Percentiles rank a stretch among this genome's conserved stretches.
Conservation (phyloP, 2,329 filamentous ascomycete genomes). For the Aspergillus neotritici region DNA sequence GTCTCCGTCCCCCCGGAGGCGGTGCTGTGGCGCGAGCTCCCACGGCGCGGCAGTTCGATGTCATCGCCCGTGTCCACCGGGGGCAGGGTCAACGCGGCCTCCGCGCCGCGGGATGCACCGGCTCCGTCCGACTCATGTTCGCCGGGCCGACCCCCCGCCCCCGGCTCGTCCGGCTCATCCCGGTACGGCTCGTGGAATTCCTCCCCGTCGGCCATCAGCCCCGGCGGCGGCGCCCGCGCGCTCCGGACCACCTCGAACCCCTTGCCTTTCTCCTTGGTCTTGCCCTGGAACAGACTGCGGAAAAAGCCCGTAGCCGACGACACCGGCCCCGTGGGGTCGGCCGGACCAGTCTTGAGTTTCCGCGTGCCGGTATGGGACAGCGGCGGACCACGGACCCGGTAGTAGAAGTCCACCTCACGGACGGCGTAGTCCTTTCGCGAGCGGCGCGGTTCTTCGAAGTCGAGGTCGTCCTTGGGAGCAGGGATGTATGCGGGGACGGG, state of each 20-base stretch:
- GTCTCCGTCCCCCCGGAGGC: conserved; percentile 30
- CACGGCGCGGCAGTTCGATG: conserved; percentile 60
- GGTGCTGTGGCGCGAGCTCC: conserved; percentile 54
- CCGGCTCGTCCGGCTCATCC: conserved; percentile 45
- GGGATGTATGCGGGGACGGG: conserved; percentile 52
- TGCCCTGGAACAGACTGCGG: conserved; percentile 69
- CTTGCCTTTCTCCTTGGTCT: conserved; percentile 90
- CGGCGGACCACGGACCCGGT: conserved; percentile 82
- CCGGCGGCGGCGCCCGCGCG: conserved; percentile 73
- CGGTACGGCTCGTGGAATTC: conserved; percentile 61
- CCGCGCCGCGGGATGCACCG: conserved; percentile 13
- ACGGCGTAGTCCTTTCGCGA: conserved; percentile 81
- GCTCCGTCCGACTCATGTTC: conserved; percentile 12
- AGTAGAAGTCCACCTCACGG: conserved; percentile 94
- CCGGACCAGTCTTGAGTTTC: conserved; percentile 86
- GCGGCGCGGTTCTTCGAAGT: conserved; percentile 45
- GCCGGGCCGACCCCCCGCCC: conserved; percentile 8
- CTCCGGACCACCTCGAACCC: conserved; percentile 96
- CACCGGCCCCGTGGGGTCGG: conserved; percentile 87
- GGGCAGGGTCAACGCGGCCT: conserved; percentile 49
- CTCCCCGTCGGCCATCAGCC: conserved; percentile 52
- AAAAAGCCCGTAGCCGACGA: conserved; percentile 88
- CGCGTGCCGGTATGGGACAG: conserved; percentile 75
- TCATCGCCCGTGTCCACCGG: conserved; percentile 54
- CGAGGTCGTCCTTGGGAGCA: conserved; percentile 50